Conservation (phyloP, 2,329 filamentous ascomycete species). For the Diaporthe vaccinii region DNA sequence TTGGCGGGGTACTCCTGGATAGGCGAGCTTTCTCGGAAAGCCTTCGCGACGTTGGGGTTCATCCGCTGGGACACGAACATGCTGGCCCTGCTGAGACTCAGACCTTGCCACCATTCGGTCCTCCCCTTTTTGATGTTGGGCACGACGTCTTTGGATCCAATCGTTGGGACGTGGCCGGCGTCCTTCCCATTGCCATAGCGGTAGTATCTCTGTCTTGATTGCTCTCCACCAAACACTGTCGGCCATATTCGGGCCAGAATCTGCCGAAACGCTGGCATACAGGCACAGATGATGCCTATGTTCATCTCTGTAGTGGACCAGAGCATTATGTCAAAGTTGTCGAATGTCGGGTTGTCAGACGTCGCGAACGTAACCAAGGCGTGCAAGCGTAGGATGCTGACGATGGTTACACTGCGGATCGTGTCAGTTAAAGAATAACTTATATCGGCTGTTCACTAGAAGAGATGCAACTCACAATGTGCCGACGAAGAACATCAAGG, state of each 20-base stretch:
- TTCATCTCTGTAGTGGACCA: conserved; percentile 53
- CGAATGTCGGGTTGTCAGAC: conserved; percentile 49
- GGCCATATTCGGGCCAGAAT: conserved; percentile 32
- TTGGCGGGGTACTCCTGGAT: neutral
- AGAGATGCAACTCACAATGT: conserved; percentile 48
- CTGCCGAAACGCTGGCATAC: conserved; percentile 34
- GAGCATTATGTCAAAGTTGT: conserved; percentile 47
- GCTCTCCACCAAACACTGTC: conserved; percentile 13
- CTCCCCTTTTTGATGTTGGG: conserved; percentile 5
- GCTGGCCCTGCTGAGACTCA: conserved; percentile 25
- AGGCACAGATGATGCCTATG: conserved; percentile 51
- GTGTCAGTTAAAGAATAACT: neutral
- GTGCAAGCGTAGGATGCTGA: conserved; percentile 50
- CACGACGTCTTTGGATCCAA: conserved; percentile 7
- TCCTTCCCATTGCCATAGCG: conserved; percentile 13
- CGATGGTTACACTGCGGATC: conserved; percentile 47
- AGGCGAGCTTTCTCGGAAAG: conserved; percentile 14
- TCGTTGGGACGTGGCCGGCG: neutral
- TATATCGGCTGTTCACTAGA: neutral
- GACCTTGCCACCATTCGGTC: conserved; percentile 12
- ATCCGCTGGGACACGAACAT: conserved; percentile 30
- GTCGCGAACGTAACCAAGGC: conserved; percentile 47
- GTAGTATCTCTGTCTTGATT: conserved; percentile 12
- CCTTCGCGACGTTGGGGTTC: conserved; percentile 5
- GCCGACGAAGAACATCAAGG: conserved; percentile 60